phyloP scores from a whole-genome alignment of 2,329 filamentous ascomycete genomes.

The Phyllosticta paracitricarpa region DNA sequence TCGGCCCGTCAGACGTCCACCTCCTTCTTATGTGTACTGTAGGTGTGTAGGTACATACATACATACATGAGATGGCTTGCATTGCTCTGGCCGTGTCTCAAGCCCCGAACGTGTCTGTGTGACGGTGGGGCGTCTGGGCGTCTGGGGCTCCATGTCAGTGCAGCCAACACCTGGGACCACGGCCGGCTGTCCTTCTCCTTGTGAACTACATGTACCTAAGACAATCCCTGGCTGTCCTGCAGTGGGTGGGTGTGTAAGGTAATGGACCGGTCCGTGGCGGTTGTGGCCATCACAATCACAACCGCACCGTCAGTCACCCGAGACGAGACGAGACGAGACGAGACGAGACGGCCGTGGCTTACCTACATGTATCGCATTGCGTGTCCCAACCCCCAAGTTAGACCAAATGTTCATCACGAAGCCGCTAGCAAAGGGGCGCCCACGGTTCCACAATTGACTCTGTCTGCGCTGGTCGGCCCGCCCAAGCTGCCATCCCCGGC shows the following conservation, averaged over 20 bases:
- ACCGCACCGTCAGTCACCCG: background rate
- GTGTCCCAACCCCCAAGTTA: background rate
- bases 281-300: background rate
- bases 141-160: background rate
- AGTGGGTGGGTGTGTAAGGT: background rate
- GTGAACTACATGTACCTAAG: background rate
- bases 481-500: constrained; percentile 5
- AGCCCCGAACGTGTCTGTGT: background rate
- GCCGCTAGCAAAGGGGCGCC: background rate
- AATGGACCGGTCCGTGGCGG: background rate
- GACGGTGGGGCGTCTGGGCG: background rate
- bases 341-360: background rate
- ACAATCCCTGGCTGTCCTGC: background rate
- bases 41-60: background rate
- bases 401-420: too few relatives aligned
- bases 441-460: constrained; percentile 9
- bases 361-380: background rate
- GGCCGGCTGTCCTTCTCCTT: background rate
- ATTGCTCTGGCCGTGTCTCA: background rate
- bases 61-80: background rate
- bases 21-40: background rate
- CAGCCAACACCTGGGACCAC: background rate
- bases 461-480: constrained; percentile 7
- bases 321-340: background rate
- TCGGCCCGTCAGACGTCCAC: background rate